phyloP scores from a whole-genome alignment of 2,329 filamentous ascomycete species.

The Hymenoscyphus albidus region DNA sequence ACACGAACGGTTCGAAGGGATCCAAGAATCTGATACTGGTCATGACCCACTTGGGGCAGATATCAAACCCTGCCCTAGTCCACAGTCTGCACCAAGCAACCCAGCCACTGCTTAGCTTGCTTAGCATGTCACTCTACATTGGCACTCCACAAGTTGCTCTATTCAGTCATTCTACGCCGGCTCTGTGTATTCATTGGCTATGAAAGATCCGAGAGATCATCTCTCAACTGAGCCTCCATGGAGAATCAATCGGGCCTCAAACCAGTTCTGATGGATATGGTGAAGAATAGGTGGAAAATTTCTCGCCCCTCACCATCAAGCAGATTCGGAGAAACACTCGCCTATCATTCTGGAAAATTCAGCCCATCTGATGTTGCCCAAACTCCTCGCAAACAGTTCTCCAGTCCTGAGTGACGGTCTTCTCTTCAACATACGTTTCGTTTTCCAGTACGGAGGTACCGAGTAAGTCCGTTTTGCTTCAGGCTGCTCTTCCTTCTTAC shows the following conservation, averaged over 20 bases:
- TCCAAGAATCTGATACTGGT: constrained; percentile 4
- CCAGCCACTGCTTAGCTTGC: not conserved
- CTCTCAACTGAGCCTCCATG: not conserved
- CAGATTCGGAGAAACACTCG: not conserved
- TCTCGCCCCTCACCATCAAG: no score
- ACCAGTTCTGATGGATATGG: no score
- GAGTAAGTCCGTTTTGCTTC: not conserved
- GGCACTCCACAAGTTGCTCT: not conserved
- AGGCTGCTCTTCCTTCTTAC: not conserved
- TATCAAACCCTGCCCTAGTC: not conserved
- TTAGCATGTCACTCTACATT: not conserved
- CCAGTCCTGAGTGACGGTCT: no score
- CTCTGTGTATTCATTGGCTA: not conserved
- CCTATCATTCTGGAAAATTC: not conserved
- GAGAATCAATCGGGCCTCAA: not conserved
- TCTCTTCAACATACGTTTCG: not conserved
- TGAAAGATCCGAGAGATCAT: not conserved
- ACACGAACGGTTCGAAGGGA: not conserved
- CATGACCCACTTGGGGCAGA: not conserved
- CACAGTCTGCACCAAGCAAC: not conserved
- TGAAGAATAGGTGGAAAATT: no score
- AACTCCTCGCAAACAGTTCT: not conserved
- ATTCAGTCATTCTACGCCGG: not conserved
- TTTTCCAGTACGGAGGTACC: not conserved
- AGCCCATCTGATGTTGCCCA: not conserved